Percentiles rank a stretch among this genome's conserved stretches.
Evolutionary conservation across 345 rosid species (phyloP).

Genomic region (Citrus mangshanensis): DNA sequence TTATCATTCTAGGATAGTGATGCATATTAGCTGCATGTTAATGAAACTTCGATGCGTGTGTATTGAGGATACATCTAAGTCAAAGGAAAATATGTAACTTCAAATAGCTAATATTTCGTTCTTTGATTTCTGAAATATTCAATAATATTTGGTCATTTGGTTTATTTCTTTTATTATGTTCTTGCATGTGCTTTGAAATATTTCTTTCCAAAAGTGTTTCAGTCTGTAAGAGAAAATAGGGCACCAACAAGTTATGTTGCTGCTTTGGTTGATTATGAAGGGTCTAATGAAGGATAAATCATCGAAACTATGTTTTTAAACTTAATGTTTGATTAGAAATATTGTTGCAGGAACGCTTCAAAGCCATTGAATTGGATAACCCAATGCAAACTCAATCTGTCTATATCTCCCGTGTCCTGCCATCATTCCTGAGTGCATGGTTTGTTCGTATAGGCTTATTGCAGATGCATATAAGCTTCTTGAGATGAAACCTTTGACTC

Average conservation of each 20-base stretch:
- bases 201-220: neutral
- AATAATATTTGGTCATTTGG: neutral
- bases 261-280: neutral
- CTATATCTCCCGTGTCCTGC: neutral
- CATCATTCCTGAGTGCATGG: neutral
- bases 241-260: neutral
- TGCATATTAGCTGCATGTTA: neutral
- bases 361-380: neutral
- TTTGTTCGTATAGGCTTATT: neutral
- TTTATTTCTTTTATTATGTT: neutral
- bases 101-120: neutral
- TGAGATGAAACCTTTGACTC: neutral
- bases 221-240: neutral
- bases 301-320: neutral
- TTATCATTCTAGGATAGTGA: neutral
- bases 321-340: neutral
- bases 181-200: neutral
- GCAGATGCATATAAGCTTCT: neutral
- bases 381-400: neutral
- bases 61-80: too few species aligned
- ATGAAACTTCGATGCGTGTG: neutral
- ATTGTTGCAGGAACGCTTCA: neutral
- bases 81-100: neutral
- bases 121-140: constrained; percentile 7
- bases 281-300: neutral